phyloP scores from a whole-genome alignment of 2,329 filamentous ascomycete genomes.

The Apiospora malaysiana region DNA sequence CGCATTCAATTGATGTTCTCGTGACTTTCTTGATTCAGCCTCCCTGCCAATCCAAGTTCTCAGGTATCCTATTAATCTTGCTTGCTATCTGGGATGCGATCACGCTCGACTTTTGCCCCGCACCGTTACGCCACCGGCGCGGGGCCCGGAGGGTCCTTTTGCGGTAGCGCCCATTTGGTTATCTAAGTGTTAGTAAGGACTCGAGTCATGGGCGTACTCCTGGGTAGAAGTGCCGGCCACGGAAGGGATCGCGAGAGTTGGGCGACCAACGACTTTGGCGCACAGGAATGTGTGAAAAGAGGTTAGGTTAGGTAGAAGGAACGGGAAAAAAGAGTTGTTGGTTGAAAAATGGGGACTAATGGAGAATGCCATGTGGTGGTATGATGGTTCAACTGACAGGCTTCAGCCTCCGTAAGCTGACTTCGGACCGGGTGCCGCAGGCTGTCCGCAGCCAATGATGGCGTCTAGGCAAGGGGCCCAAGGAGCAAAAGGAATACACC shows the following conservation, averaged over 20 bases:
- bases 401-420: conserved; percentile 1
- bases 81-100: conserved; percentile 10
- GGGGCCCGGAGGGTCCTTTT: neutral
- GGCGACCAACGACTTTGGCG: no score
- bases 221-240: neutral
- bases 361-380: conserved; percentile 1
- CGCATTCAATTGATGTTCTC: neutral
- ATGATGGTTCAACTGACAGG: neutral
- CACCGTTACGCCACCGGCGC: conserved; percentile 10
- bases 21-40: neutral
- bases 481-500: neutral
- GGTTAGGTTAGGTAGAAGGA: neutral
- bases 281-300: neutral
- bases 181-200: neutral
- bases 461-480: neutral
- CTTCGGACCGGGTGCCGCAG: neutral
- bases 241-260: neutral
- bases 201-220: neutral
- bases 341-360: neutral
- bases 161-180: neutral
- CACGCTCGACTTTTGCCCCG: neutral
- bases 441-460: neutral
- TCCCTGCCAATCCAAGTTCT: neutral
- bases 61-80: neutral
- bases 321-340: neutral